Evolutionary conservation across 306 rosid genomes (phyloP).

Genomic region (Quercus gilva): DNA sequence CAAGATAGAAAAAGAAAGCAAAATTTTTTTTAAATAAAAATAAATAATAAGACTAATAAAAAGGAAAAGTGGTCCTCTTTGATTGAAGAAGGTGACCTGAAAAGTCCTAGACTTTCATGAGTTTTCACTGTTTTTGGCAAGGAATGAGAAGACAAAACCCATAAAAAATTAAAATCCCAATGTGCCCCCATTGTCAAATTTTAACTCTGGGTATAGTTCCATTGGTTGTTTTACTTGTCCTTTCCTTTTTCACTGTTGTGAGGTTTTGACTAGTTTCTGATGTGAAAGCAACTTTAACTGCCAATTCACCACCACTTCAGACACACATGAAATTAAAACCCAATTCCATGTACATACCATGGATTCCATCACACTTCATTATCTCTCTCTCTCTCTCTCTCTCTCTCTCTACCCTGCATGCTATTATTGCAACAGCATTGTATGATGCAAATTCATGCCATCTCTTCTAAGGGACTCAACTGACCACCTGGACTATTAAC

Average conservation of each 20-base stretch:
- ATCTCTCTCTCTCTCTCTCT: conserved; percentile 2
- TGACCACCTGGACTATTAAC: conserved; percentile 15
- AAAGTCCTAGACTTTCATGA: conserved; percentile 74
- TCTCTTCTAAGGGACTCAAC: conserved; percentile 49
- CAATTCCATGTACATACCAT: conserved; percentile 12
- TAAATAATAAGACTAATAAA: background rate
- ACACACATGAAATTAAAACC: background rate
- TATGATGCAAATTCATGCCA: conserved; percentile 10
- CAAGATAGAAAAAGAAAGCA: background rate
- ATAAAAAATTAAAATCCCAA: conserved; percentile 50
- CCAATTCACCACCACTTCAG: conserved; percentile 32
- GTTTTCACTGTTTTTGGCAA: conserved; percentile 88
- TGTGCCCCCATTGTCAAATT: conserved; percentile 35
- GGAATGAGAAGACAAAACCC: conserved; percentile 44
- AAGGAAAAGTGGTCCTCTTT: conserved; percentile 45
- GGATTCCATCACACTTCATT: background rate
- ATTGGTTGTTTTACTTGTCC: conserved; percentile 11
- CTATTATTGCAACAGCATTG: conserved; percentile 36
- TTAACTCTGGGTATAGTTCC: conserved; percentile 16
- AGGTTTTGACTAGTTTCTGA: conserved; percentile 42
- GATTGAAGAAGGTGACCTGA: conserved; percentile 77
- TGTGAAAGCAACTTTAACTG: conserved; percentile 55
- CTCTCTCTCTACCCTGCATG: conserved; percentile 16
- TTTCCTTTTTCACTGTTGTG: conserved; percentile 43
- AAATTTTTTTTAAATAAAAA: background rate